Evolutionary conservation across 306 rosid species (phyloP).

Genomic region (Acacia confusa): DNA sequence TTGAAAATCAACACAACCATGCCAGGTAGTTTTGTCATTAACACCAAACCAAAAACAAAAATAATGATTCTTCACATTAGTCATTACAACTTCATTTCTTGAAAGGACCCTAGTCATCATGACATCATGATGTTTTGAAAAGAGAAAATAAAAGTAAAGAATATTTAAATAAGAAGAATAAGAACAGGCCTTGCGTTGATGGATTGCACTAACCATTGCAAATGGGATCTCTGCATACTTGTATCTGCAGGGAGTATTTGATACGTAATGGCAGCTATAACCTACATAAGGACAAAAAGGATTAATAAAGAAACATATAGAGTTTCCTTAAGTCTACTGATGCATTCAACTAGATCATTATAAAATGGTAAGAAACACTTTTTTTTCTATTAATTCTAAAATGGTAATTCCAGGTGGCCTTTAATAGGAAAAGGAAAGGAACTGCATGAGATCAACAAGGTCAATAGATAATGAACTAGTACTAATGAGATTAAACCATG

Average conservation of each 20-base stretch:
- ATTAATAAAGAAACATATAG: neutral
- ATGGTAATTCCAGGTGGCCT: neutral
- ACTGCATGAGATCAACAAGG: constrained; percentile 1
- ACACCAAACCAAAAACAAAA: constrained; percentile 1
- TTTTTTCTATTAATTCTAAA: constrained; percentile 8
- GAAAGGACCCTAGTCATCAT: constrained; percentile 1
- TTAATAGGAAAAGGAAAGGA: constrained; percentile 19
- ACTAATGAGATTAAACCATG: neutral
- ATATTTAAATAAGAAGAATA: neutral
- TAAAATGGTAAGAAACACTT: neutral
- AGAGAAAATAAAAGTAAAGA: neutral
- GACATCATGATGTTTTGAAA: constrained; percentile 9
- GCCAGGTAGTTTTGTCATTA: too few species aligned
- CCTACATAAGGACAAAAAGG: constrained; percentile 43
- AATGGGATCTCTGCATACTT: constrained; percentile 88
- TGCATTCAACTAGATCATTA: neutral
- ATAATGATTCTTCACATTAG: neutral
- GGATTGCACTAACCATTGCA: constrained; percentile 66
- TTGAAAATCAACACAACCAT: too few species aligned
- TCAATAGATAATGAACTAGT: neutral
- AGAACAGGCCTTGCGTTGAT: constrained; percentile 67
- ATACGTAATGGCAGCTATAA: constrained; percentile 79
- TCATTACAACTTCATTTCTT: constrained; percentile 25
- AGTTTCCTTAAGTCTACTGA: neutral
- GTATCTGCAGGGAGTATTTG: constrained; percentile 92